Evolutionary conservation across 1,284 basidiomycete species (phyloP), one percentile per base, ranked within the genome.

Genomic region (Vanrija humicola): DNA sequence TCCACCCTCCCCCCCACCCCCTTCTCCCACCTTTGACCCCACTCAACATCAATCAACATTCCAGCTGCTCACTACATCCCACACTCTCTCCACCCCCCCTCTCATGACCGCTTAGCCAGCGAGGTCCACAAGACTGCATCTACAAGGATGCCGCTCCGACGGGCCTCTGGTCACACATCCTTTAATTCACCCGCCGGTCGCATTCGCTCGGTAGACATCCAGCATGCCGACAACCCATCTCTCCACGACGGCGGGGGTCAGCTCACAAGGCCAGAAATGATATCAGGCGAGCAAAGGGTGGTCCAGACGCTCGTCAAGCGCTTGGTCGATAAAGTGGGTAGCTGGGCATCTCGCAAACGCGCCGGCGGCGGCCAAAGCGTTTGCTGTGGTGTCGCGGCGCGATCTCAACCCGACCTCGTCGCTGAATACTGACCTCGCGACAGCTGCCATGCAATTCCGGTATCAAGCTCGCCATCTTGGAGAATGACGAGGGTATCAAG

Each of bases 381-480:
- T 12, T 34, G 34, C 21, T 23, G 34, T 12, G 9, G 15, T 34
- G 34, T 34, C 34, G 34, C n/a, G 44, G 10, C 44, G 25, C 16
- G 18, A 1, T 3, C 8, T 16, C n/a, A 5, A 46, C 7, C n/a
- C 44, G 16, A 18, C 15, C 10, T 42, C 18, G 34, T 15, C 34
- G 12, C 34, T 12, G 34, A 14, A 5, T 10, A 21, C 59, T 61
- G 44, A 57, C 59, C 29, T n/a, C 43, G 10, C 28, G 25, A 6
- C 60, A 94, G 90, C 81, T 94, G n/a, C 91, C 90, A 54, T 86
- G 84, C 67, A 83, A 89, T 75, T 91, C 90, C 38, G 90, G 90
- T 14, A 79, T 83, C 43, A 78, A 84, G 25, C 73, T 93, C 46
- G 83, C 84, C 63, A 81, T 83, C 43, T 78, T 93, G 57, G 90